These are phyloP conservation scores for Huntiella savannae DNA, from an alignment of 2,329 filamentous ascomycete genomes.

Conservation along the genomic window DNA sequence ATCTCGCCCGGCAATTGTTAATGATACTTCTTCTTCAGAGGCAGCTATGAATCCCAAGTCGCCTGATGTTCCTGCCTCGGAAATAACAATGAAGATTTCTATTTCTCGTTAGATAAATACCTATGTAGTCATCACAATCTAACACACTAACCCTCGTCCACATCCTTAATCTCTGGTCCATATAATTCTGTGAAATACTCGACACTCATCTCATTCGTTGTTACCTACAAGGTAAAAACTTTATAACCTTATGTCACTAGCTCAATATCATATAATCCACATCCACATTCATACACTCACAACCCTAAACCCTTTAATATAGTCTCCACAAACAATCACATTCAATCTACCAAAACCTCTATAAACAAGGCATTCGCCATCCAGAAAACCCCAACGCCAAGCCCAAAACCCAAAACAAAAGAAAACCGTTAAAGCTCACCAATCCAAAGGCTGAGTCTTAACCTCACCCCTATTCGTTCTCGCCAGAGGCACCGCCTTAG, in stretches of 20 bases:
- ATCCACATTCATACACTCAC: not conserved
- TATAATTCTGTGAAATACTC: not conserved
- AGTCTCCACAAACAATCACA: not conserved
- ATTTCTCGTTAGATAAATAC: constrained; percentile 10
- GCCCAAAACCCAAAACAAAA: not conserved
- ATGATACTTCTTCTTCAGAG: constrained; percentile 41
- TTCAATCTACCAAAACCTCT: too few species aligned
- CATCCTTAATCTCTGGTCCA: constrained; percentile 24
- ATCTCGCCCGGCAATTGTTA: constrained; percentile 50
- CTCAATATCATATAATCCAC: not conserved
- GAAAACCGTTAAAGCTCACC: constrained; percentile 32
- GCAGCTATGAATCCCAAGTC: constrained; percentile 75
- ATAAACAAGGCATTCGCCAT: too few species aligned
- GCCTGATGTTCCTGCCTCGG: constrained; percentile 50
- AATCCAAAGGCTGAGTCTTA: constrained; percentile 72
- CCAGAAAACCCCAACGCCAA: too few species aligned
- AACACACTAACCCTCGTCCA: constrained; percentile 27
- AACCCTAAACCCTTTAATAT: not conserved
- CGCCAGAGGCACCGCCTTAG: constrained; percentile 50
- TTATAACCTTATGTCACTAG: too few species aligned
- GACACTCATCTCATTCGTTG: not conserved
- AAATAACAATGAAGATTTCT: constrained; percentile 85
- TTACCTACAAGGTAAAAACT: too few species aligned
- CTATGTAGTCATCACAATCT: not conserved
- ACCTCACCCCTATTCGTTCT: constrained; percentile 78